Evolutionary conservation across 371 early-diverging fungal genomes (phyloP), one percentile per base, ranked within the genome.

Genomic region (Chytridium lagenaria): DNA sequence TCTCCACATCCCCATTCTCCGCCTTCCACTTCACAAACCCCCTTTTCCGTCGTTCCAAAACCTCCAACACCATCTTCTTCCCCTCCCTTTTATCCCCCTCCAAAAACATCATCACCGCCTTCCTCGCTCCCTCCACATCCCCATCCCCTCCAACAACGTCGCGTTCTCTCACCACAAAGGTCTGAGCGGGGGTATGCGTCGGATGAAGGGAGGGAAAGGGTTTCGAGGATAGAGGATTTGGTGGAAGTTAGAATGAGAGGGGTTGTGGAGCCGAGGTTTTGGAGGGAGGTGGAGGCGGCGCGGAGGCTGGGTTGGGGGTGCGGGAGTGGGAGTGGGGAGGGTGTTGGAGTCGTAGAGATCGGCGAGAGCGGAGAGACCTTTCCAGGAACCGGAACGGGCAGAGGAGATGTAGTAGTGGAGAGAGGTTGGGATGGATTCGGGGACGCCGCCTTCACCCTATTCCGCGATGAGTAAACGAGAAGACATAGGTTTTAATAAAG

Each of bases 401-500:
- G 44, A 40, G 2, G 12, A 2, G 44, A 66, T 22, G 30, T 66
- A 66, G 26, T 7, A 40, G 44, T 44, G 26, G 12, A 28, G n/a
- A 22, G 66, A 38, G 12, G 28, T 19, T 2, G 66, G 15, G 12
- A 44, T 2, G 30, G 44, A 40, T 44, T 66, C 66, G 2, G 39
- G 12, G 19, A 66, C 66, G 66, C 66, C 66, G 30, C 66, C 66
- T 44, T 66, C 66, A 12, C 66, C 66, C 66, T 61, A 34, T 7
- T 34, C n/a, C n/a, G n/a, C n/a, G n/a, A n/a, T n/a, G n/a, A n/a
- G n/a, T n/a, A n/a, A n/a, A n/a, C n/a, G n/a, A n/a, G n/a, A n/a
- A n/a, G n/a, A n/a, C n/a, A n/a, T n/a, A n/a, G n/a, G n/a, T n/a
- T n/a, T n/a, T 44, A 44, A 44, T 44, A 44, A 19, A 44, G 44